Conservation (phyloP, 208 protist species). For the Crithidia thermophila region DNA sequence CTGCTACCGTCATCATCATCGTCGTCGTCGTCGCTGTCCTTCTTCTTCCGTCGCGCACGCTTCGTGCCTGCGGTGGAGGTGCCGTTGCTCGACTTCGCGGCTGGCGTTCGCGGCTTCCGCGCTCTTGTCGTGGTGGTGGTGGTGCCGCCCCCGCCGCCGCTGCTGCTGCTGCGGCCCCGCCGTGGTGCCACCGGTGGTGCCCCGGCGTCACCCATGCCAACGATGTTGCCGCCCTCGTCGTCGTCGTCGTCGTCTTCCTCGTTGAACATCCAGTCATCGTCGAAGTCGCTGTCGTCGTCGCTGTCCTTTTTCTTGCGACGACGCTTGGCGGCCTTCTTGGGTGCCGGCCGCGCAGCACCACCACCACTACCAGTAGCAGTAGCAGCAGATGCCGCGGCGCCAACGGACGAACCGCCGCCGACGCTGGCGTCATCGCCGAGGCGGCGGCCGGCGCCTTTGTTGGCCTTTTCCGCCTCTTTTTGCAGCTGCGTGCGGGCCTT, state of each 20-base stretch:
- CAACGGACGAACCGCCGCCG: not conserved
- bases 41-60: slow-evolving; percentile 12
- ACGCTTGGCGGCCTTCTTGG: slow-evolving; percentile 34
- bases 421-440: slow-evolving; percentile 11
- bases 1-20: slow-evolving; percentile 9
- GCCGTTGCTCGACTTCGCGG: slow-evolving; percentile 10
- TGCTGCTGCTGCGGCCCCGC: not conserved
- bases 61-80: slow-evolving; percentile 20
- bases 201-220: slow-evolving; percentile 50
- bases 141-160: not conserved
- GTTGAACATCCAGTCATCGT: slow-evolving; percentile 41
- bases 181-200: slow-evolving; percentile 9
- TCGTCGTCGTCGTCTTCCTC: slow-evolving; percentile 31
- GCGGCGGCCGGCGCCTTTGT: slow-evolving; percentile 33
- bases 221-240: slow-evolving; percentile 31
- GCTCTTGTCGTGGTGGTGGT: too few species aligned
- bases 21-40: slow-evolving; percentile 30
- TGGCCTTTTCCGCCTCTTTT: slow-evolving; percentile 70
- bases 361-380: too few species aligned
- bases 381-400: not conserved
- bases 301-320: slow-evolving; percentile 53
- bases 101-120: slow-evolving; percentile 17
- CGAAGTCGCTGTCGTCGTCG: slow-evolving; percentile 52
- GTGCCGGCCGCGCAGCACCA: slow-evolving; percentile 26
- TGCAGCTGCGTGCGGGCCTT: slow-evolving; percentile 68